Base-by-base conservation (phyloP, 352 stramenopile genomes). In the Phytophthora chlamydospora region DNA sequence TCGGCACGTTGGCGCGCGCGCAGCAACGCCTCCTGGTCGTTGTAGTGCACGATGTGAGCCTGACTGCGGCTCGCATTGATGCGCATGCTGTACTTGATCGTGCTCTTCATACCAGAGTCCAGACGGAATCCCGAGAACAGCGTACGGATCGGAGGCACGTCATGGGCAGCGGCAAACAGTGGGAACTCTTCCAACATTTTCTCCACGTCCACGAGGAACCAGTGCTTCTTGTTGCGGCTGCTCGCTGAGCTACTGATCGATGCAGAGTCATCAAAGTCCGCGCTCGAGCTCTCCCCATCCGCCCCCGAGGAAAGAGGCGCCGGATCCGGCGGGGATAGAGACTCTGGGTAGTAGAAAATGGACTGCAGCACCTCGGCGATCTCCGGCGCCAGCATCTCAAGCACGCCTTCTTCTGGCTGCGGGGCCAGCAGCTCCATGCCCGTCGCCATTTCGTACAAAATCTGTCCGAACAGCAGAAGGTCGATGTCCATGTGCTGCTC, bases 361-460 rank as follows among this genome's bases (percentile, higher is more conserved):
- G 73, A 54, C 32, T 72, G 39, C 19, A 91, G 52, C 14, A 88
- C 82, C 8, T 90, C 72, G 1, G 80, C 74, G 34, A 91, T 81
- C 51, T 89, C 77, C 1, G 75, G 72, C 0, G 54, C 47, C n/a
- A 91, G 40, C 50, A 80, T 72, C 29, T 86, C 64, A 0, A 93
- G 51, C 19, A 90, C 76, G 16, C 49, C 51, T 56, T 77, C 67
- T 12, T 85, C 75, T 1, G 84, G 84, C 35, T 66, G 53, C 2
- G 73, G 48, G 14, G 66, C 66, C 14, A 68, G 19, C 1, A 93
- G 63, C 59, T 90, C 82, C 69, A 74, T 62, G 1, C 84, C 84
- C 3, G 80, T 90, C 0, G 78, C 82, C 84, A 93, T 91, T 46
- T 93, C 84, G 46, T 90, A 93, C 47, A 93, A 45, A 29, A 90